A percentile compares a stretch with the other conserved stretches of the same genome.
Conservation (phyloP, 257 asterid genomes). For the Solanum habrochaites region DNA sequence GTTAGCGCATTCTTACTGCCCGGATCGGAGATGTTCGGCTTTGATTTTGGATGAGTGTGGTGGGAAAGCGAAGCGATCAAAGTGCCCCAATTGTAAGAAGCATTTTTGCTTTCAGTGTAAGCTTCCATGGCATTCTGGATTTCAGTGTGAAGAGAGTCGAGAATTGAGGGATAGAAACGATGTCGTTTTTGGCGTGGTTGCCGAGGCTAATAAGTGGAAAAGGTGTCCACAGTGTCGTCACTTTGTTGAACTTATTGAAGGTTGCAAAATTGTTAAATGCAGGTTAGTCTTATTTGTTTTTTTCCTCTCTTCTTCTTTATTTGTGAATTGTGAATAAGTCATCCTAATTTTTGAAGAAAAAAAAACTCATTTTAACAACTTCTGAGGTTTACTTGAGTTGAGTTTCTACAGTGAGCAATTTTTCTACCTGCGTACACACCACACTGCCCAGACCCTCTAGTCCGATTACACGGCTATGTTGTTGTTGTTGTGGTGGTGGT, state of each 20-base stretch:
- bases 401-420: neutral
- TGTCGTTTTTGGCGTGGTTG: neutral
- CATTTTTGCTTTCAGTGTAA: slow-evolving; percentile 48
- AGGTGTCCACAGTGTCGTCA: slow-evolving; percentile 35
- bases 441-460: neutral
- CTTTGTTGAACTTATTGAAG: neutral
- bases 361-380: neutral
- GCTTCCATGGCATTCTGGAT: slow-evolving; percentile 48
- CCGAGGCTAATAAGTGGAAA: neutral
- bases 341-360: neutral
- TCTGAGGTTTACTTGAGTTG: neutral
- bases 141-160: slow-evolving; percentile 42
- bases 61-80: slow-evolving; percentile 25
- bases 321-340: neutral
- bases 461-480: no score
- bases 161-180: slow-evolving; percentile 22
- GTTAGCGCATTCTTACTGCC: slow-evolving; percentile 38
- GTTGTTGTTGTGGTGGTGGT: no score
- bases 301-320: neutral
- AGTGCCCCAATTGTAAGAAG: slow-evolving; percentile 49
- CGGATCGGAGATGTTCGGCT: slow-evolving; percentile 36
- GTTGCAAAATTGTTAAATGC: neutral
- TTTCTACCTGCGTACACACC: neutral
- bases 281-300: neutral
- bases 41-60: slow-evolving; percentile 68